A percentile compares a stretch with the other conserved stretches of the same genome.
Evolutionary conservation across 208 protist species (phyloP).

Genomic region (Leishmania amazonensis): DNA sequence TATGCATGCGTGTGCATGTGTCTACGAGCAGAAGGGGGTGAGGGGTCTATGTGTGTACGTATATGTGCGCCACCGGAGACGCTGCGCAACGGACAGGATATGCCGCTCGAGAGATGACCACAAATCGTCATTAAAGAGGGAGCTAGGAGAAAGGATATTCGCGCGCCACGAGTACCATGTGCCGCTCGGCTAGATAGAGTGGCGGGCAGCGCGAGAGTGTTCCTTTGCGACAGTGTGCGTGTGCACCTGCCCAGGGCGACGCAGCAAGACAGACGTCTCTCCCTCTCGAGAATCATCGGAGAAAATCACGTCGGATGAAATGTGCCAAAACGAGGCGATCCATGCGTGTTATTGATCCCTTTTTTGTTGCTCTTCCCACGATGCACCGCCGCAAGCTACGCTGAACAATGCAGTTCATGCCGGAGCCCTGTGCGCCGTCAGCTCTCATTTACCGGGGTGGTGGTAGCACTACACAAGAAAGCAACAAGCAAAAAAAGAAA

Average conservation of each 20-base stretch:
- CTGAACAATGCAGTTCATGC: not conserved
- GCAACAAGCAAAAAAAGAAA: not conserved
- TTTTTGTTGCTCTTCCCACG: not conserved
- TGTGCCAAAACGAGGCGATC: not conserved
- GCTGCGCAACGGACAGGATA: not conserved
- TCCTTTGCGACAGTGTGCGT: not conserved
- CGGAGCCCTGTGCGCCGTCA: not conserved
- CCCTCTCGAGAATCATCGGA: not conserved
- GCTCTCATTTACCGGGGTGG: not conserved
- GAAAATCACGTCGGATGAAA: not conserved
- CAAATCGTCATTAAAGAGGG: not conserved
- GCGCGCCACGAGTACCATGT: not conserved
- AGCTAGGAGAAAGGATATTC: not conserved
- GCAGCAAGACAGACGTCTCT: not conserved
- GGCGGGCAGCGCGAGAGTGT: not conserved
- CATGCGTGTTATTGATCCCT: not conserved
- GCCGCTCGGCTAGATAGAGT: not conserved
- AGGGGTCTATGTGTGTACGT: conserved; percentile 1
- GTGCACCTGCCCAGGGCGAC: not conserved
- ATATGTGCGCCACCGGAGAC: not conserved
- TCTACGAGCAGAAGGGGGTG: not conserved
- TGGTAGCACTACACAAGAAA: not conserved
- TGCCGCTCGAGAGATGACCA: not conserved
- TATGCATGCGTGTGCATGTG: not conserved
- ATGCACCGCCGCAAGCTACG: not conserved